Conservation (phyloP, 2,329 filamentous ascomycete genomes). For the Fonsecaea multimorphosa region DNA sequence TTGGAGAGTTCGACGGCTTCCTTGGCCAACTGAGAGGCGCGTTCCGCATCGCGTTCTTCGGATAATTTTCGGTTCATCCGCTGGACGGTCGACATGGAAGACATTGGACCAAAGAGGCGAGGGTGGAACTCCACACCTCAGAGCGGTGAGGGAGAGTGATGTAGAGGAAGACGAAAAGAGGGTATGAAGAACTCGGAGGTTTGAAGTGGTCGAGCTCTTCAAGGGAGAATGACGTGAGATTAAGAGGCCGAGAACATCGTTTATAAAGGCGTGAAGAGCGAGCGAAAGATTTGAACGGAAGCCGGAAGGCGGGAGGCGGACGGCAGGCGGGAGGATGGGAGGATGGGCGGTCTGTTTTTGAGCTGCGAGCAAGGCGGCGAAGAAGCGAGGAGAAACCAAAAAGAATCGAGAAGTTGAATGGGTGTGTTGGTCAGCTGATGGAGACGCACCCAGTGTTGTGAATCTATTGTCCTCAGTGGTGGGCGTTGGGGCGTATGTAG, state of each 20-base stretch:
- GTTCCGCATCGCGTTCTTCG: constrained; percentile 55
- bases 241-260: constrained; percentile 30
- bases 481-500: background rate
- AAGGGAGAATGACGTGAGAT: constrained; percentile 31
- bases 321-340: constrained; percentile 17
- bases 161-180: background rate
- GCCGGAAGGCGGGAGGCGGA: background rate
- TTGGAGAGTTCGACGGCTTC: constrained; percentile 56
- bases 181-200: constrained; percentile 4
- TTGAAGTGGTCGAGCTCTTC: constrained; percentile 14
- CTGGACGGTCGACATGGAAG: constrained; percentile 33
- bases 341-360: constrained; percentile 17
- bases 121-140: background rate
- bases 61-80: constrained; percentile 42
- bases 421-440: constrained; percentile 24
- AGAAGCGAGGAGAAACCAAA: constrained; percentile 14
- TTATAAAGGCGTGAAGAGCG: constrained; percentile 8
- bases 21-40: constrained; percentile 53
- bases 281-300: constrained; percentile 9
- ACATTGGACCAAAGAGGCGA: constrained; percentile 25
- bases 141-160: constrained; percentile 2
- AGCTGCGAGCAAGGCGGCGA: constrained; percentile 15
- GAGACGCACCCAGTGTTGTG: no score
- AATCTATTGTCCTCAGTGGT: background rate
- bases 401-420: background rate